Evolutionary conservation across 2,329 filamentous ascomycete genomes (phyloP), one percentile per base, ranked within the genome.

Genomic region (Chrysosporium queenslandicum): DNA sequence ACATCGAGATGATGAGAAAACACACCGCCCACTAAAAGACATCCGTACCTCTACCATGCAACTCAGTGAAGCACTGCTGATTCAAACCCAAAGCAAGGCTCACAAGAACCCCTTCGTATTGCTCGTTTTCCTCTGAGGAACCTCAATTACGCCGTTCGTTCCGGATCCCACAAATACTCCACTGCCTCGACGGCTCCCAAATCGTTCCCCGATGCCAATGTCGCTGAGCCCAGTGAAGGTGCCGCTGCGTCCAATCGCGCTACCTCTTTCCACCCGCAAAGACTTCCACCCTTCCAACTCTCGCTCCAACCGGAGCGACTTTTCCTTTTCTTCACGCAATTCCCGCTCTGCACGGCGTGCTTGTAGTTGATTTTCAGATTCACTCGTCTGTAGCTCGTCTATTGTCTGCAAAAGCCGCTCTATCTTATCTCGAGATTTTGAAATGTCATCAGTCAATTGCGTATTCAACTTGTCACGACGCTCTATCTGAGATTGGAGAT

Each of bases 401-500:
- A 98, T 95, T 1, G 87, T 88, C 64, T 83, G 78, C 47, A 98
- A 83, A 4, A 97, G 82, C 65, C 89, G 88, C 58, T 92, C 87
- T 56, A 89, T 81, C 74, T 92, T 94, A 71, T 97, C 91, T 56
- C 91, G 86, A 63, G 88, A 83, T 58, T 91, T 86, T 59, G 77
- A 75, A 53, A 95, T 79, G 62, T 97, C 92, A 50, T 96, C 91
- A 51, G 82, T 78, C 16, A 95, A 76, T 64, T 92, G 84, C 4
- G 76, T 65, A 61, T 90, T 88, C 61, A 87, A 82, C 72, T 94
- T 96, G 59, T 97, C 91, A 61, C 89, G 87, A 60, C 92, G 87
- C 45, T 95, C 89, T 59, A 98, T 86, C 68, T 97, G 91, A 21
- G 82, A 78, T 69, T 96, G 87, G 21, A 97, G 79, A 68, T 97